phyloP scores from a whole-genome alignment of 768 basidiomycete genomes.

The Cystobasidium onofrii region DNA sequence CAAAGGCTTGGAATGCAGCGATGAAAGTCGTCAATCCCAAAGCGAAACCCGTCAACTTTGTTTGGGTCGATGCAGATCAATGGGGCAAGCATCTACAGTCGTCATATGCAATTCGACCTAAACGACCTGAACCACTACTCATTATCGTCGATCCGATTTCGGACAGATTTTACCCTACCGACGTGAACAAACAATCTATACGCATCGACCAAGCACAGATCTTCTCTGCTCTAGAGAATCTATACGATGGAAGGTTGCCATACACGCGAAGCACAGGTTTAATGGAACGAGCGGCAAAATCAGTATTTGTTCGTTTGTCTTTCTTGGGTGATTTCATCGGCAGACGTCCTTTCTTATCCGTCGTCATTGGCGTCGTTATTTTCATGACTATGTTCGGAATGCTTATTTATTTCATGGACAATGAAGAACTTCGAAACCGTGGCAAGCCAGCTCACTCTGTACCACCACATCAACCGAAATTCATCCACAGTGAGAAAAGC shows the following conservation, averaged over 20 bases:
- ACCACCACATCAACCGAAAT: constrained; percentile 10
- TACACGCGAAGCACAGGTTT: not conserved
- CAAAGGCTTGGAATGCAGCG: constrained; percentile 41
- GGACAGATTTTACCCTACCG: constrained; percentile 2
- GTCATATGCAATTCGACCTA: constrained; percentile 65
- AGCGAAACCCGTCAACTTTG: constrained; percentile 41
- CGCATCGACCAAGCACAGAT: constrained; percentile 8
- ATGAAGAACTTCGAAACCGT: constrained; percentile 3
- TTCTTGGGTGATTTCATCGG: constrained; percentile 1
- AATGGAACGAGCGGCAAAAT: not conserved
- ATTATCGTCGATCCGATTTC: constrained; percentile 35
- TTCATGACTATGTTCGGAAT: constrained; percentile 7
- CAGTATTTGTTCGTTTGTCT: not conserved
- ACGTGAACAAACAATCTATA: constrained; percentile 6
- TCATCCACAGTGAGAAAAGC: constrained; percentile 10
- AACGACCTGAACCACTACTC: constrained; percentile 38
- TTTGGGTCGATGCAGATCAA: constrained; percentile 69
- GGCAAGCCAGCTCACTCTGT: not conserved
- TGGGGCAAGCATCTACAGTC: constrained; percentile 87
- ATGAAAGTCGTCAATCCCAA: not conserved
- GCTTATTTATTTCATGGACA: constrained; percentile 19
- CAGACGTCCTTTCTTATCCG: constrained; percentile 1
- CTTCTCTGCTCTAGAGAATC: constrained; percentile 22
- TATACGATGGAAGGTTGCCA: constrained; percentile 10
- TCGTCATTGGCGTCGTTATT: not conserved